These are phyloP conservation scores for Arabidopsis hybrid DNA, from an alignment of 441 rosid species.

Conservation along the genomic window DNA sequence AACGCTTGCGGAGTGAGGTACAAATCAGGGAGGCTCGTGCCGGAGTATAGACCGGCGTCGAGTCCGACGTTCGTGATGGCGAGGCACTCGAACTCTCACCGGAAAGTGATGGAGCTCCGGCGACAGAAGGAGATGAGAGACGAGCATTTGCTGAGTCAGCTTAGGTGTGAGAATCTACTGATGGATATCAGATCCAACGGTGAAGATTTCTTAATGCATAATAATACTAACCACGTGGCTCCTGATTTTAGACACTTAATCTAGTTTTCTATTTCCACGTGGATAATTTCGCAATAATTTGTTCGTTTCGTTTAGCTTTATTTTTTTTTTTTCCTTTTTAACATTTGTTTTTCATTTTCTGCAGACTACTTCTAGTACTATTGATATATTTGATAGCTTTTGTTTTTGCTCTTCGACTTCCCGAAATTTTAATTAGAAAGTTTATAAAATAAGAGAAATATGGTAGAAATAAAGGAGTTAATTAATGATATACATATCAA, in stretches of 20 bases:
- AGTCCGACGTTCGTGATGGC: conserved; percentile 87
- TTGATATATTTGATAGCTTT: conserved; percentile 24
- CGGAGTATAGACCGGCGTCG: conserved; percentile 90
- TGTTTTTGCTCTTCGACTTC: background rate
- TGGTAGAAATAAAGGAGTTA: background rate
- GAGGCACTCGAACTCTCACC: conserved; percentile 89
- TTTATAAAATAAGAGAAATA: background rate
- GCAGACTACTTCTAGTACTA: conserved; percentile 12
- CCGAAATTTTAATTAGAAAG: background rate
- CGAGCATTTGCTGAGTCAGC: conserved; percentile 58
- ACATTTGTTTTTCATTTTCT: conserved; percentile 14
- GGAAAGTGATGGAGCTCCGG: conserved; percentile 91
- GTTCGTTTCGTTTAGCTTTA: conserved; percentile 1
- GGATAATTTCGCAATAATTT: conserved; percentile 13
- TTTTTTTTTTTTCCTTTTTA: background rate
- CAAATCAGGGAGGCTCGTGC: conserved; percentile 87
- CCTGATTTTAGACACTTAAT: conserved; percentile 73
- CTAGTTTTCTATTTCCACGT: conserved; percentile 42
- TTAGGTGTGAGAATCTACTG: conserved; percentile 56
- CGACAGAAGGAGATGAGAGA: conserved; percentile 73
- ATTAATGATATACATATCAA: background rate
- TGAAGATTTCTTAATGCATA: conserved; percentile 66
- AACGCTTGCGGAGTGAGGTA: conserved; percentile 93
- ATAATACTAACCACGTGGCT: conserved; percentile 62
- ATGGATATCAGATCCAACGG: conserved; percentile 73